Conservation (phyloP, 345 rosid species). For the Cardamine resedifolia region DNA sequence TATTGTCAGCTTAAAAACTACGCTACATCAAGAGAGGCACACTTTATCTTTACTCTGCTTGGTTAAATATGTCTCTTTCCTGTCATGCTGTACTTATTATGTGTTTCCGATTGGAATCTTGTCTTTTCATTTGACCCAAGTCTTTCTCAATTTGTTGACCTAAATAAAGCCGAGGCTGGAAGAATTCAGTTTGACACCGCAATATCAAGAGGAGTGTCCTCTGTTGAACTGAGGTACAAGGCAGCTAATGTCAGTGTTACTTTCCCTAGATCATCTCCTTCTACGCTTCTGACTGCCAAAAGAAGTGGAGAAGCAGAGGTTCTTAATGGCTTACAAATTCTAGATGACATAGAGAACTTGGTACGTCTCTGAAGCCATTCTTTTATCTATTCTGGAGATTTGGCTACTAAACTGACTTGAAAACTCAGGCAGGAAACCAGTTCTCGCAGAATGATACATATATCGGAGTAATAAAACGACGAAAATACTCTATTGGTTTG, state of each 20-base stretch:
- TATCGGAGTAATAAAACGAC: constrained; percentile 61
- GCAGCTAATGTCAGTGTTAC: constrained; percentile 51
- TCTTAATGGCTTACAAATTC: constrained; percentile 65
- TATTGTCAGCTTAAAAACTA: neutral
- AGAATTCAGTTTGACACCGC: constrained; percentile 62
- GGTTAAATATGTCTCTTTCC: neutral
- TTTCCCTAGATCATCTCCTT: neutral
- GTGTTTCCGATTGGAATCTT: neutral
- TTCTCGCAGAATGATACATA: constrained; percentile 43
- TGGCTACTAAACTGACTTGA: constrained; percentile 17
- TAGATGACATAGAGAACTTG: constrained; percentile 50
- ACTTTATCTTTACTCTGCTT: neutral
- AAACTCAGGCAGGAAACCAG: constrained; percentile 50
- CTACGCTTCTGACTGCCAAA: constrained; percentile 70
- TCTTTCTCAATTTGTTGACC: constrained; percentile 9
- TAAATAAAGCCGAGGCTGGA: constrained; percentile 50
- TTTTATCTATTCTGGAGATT: neutral
- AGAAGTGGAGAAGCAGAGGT: constrained; percentile 59
- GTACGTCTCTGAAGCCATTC: constrained; percentile 39
- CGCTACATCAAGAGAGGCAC: neutral
- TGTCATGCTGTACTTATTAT: neutral
- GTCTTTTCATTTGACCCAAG: neutral
- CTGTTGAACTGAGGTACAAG: constrained; percentile 61
- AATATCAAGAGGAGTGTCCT: constrained; percentile 62
- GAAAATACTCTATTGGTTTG: constrained; percentile 54